Conservation (phyloP, 1,284 basidiomycete species). For the Neolentinus lepideus region DNA sequence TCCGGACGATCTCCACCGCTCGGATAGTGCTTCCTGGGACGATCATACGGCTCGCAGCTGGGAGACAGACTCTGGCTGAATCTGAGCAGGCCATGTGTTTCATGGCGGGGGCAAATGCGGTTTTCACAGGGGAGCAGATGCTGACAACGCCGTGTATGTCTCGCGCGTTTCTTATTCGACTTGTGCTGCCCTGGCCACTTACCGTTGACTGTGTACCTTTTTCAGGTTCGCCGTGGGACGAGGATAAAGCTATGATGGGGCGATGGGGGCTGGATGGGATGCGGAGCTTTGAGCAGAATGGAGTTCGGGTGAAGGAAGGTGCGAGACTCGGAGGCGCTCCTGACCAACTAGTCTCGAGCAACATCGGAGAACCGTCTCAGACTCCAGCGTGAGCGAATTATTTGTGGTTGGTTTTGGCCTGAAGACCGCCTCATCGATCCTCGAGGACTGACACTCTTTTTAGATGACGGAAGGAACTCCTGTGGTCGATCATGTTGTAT, state of each 20-base stretch:
- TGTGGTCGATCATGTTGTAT: no score
- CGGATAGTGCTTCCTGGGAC: slow-evolving; percentile 88
- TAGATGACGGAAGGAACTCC: no score
- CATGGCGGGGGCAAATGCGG: slow-evolving; percentile 97
- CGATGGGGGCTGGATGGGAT: slow-evolving; percentile 93
- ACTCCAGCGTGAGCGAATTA: background rate
- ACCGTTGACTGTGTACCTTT: slow-evolving; percentile 5
- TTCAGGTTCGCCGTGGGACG: slow-evolving; percentile 80
- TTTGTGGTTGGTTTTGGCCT: background rate
- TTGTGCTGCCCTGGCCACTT: slow-evolving; percentile 9
- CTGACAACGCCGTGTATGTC: slow-evolving; percentile 86
- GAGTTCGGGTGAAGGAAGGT: slow-evolving; percentile 49
- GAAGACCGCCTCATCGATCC: no score
- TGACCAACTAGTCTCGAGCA: background rate
- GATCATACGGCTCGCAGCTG: slow-evolving; percentile 94
- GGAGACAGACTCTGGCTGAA: slow-evolving; percentile 86
- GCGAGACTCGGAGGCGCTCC: slow-evolving; percentile 15
- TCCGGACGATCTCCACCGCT: slow-evolving; percentile 94
- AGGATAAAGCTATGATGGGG: slow-evolving; percentile 92
- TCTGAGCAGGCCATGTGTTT: slow-evolving; percentile 97
- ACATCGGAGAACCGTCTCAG: background rate
- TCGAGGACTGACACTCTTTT: no score
- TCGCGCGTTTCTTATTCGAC: slow-evolving; percentile 6
- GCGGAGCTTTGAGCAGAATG: slow-evolving; percentile 74
- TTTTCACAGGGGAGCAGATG: slow-evolving; percentile 98